These are phyloP conservation scores for Entonaema liquescens DNA, from an alignment of 495 filamentous ascomycete genomes.

Conservation along the genomic window DNA sequence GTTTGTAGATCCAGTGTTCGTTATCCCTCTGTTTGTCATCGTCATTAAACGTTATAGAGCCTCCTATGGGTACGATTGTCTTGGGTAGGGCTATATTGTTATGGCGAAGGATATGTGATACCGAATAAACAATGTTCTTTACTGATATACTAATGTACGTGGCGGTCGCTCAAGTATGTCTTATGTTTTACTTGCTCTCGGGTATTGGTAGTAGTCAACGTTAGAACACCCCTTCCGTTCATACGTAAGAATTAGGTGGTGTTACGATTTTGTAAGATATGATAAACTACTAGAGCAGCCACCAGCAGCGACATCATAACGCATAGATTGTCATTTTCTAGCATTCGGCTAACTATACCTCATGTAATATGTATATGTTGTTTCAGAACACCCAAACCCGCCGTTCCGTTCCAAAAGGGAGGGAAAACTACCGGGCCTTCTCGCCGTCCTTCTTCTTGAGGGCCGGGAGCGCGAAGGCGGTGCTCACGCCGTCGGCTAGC, in stretches of 20 bases:
- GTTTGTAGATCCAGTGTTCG: background rate
- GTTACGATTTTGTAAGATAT: background rate
- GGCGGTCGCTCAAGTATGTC: background rate
- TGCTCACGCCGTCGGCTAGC: slow-evolving; percentile 68
- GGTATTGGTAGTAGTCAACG: no score
- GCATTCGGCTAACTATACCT: background rate
- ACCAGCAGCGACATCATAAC: background rate
- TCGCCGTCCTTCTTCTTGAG: slow-evolving; percentile 66
- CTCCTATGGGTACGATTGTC: background rate
- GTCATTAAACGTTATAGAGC: background rate
- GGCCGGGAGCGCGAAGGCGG: slow-evolving; percentile 75
- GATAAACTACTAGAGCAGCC: background rate
- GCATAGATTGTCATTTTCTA: background rate
- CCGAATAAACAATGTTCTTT: background rate
- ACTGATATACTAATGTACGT: no score
- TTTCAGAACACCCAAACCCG: no score
- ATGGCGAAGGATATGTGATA: background rate
- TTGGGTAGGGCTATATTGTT: background rate
- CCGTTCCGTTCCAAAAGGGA: background rate
- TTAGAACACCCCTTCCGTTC: background rate
- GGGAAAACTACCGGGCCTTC: background rate
- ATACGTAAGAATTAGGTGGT: background rate
- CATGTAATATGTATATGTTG: no score
- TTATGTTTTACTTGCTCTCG: background rate
- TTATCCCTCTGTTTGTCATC: background rate